These are phyloP conservation scores for Monosporascus sp. DNA, from an alignment of 2,329 filamentous ascomycete species.

Conservation along the genomic window DNA sequence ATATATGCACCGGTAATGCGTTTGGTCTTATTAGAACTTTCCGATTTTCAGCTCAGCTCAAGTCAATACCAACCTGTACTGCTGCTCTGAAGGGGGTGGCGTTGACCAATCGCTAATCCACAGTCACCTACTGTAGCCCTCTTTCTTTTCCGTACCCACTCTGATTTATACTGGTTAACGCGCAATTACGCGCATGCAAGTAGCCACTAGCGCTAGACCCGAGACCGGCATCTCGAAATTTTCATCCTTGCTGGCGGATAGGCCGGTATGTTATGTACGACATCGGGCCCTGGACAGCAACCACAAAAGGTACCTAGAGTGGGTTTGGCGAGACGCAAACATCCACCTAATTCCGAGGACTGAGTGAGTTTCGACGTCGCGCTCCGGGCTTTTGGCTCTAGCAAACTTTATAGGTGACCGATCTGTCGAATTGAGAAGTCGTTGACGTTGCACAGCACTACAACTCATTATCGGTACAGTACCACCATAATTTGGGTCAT, in stretches of 20 bases:
- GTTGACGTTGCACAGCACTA: background rate
- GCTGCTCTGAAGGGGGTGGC: background rate
- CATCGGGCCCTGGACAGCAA: background rate
- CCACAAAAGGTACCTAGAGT: background rate
- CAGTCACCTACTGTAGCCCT: conserved; percentile 8
- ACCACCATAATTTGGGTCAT: background rate
- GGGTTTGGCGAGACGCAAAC: background rate
- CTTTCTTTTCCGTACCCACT: background rate
- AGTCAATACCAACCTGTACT: no score
- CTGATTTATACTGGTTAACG: conserved; percentile 2
- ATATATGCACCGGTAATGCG: no score
- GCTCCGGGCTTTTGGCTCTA: background rate
- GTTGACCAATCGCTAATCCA: conserved; percentile 2
- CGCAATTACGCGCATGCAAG: conserved; percentile 20
- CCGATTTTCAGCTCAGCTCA: no score
- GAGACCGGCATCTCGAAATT: conserved; percentile 6
- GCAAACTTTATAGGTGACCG: background rate
- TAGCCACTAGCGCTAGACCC: conserved; percentile 8
- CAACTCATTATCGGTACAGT: background rate
- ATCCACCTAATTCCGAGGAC: background rate
- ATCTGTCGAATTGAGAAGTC: background rate
- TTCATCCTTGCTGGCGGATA: background rate
- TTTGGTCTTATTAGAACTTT: no score
- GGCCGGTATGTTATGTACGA: background rate
- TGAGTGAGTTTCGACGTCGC: background rate